Conservation (phyloP, 768 basidiomycete species). For the Leucocoprinus leucothites region DNA sequence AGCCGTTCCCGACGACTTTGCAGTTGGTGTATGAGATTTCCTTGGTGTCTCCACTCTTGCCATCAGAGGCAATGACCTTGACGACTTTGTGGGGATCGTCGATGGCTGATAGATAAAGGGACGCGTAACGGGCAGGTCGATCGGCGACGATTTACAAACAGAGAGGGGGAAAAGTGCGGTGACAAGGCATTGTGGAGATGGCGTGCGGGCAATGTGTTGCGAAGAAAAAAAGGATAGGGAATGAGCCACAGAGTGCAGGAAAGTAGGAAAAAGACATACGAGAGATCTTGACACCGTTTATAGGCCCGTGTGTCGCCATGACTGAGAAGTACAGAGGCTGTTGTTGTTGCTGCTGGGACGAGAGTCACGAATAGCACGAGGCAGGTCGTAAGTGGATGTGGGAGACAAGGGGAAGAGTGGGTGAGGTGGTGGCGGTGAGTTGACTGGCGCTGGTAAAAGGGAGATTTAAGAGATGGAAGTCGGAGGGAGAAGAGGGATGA, state of each 20-base stretch:
- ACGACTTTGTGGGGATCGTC: conserved; percentile 97
- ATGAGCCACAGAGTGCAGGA: conserved; percentile 20
- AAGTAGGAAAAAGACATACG: conserved; percentile 47
- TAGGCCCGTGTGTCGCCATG: conserved; percentile 77
- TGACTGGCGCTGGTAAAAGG: conserved; percentile 16
- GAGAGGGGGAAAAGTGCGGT: conserved; percentile 14
- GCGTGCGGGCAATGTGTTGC: conserved; percentile 19
- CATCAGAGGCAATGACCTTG: conserved; percentile 92
- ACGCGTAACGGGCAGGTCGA: conserved; percentile 28
- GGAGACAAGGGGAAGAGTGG: conserved; percentile 6
- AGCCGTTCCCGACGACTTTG: conserved; percentile 98
- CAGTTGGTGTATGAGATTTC: conserved; percentile 95
- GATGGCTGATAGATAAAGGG: conserved; percentile 47
- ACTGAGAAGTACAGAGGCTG: conserved; percentile 16
- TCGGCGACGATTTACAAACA: conserved; percentile 30
- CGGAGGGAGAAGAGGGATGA: conserved; percentile 17
- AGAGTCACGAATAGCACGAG: conserved; percentile 8
- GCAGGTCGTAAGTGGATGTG: conserved; percentile 7
- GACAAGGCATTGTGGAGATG: conserved; percentile 13
- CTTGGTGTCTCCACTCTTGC: conserved; percentile 85
- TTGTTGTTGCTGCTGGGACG: too few species aligned
- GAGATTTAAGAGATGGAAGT: conserved; percentile 17
- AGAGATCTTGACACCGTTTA: conserved; percentile 86
- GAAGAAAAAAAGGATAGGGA: too few species aligned
- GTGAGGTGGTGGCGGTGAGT: neutral